Conservation (phyloP, 257 asterid genomes). For the Capsicum rhomboideum region DNA sequence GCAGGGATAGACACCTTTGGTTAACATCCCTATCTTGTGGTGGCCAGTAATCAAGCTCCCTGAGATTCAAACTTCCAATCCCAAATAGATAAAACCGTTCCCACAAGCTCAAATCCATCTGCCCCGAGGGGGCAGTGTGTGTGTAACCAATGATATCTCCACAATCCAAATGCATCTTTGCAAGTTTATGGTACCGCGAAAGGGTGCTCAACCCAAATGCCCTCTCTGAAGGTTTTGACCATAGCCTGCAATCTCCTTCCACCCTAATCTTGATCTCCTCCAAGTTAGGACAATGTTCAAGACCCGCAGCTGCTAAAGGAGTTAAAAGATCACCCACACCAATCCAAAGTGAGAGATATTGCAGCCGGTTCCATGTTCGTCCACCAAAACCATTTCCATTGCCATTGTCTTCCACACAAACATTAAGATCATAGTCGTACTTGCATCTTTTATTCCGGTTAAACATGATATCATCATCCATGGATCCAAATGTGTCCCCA, state of each 20-base stretch:
- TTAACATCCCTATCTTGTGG: conserved; percentile 94
- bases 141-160: conserved; percentile 76
- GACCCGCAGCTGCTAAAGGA: conserved; percentile 51
- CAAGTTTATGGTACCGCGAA: conserved; percentile 33
- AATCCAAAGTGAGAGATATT: conserved; percentile 65
- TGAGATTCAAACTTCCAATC: conserved; percentile 37
- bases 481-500: not conserved
- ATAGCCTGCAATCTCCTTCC: conserved; percentile 80
- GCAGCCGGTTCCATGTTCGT: conserved; percentile 56
- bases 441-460: conserved; percentile 30
- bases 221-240: conserved; percentile 38
- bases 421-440: conserved; percentile 35
- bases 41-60: conserved; percentile 81
- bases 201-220: conserved; percentile 63
- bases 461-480: conserved; percentile 14
- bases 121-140: conserved; percentile 81
- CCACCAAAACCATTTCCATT: conserved; percentile 20
- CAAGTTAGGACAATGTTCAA: conserved; percentile 62
- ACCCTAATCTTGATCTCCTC: conserved; percentile 78
- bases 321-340: conserved; percentile 67
- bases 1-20: conserved; percentile 71
- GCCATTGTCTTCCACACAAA: conserved; percentile 15
- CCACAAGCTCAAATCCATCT: conserved; percentile 91
- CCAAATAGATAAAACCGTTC: conserved; percentile 64
- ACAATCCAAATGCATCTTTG: conserved; percentile 75